Evolutionary conservation across 176 grass and related monocot species (phyloP), one percentile per base, ranked within the genome.

Genomic region (Lolium rigidum): DNA sequence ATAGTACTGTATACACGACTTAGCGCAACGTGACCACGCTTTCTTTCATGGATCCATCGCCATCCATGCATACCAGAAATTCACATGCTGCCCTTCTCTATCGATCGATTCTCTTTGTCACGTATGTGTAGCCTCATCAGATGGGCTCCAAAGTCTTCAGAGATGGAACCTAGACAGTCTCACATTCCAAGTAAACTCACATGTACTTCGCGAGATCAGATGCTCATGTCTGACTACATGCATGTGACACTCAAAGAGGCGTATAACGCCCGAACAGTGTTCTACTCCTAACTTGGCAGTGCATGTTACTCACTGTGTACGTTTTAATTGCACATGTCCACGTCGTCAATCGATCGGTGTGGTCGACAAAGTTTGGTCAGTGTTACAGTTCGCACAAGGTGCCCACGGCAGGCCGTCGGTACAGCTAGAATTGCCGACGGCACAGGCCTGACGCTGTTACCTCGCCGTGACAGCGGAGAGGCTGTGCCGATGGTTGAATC

Each of bases 111-210:
- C 20, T 20, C 20, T 14, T 10, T 68, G 20, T 1, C 7, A 35
- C 3, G 16, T 2, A 58, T 38, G n/a, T 64, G 46, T 12, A 70
- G 3, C 41, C 31, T 35, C 48, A 48, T 65, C 22, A 28, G 24
- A 65, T 58, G 12, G 51, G 1, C 37, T 83, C 43, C 10, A 0
- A 60, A 70, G 39, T 76, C 64, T 12, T 69, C 47, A 46, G 16
- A 46, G 16, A 70, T 46, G 13, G 21, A 44, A 83, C 59, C 22
- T 17, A 80, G 44, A 0, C 46, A 80, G 9, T 4, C 31, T 50
- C 77, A 50, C 60, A 50, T 89, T 76, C 70, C 69, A 81, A 51
- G 78, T 71, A 89, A 77, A 77, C 66, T 80, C 59, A 76, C 70
- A 77, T 70, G 70, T 26, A 25, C 57, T 11, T 20, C 47, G 76